Percentiles rank a stretch among this genome's conserved stretches.
These are phyloP conservation scores for Acacia crassicarpa DNA, from an alignment of 306 rosid species.

Conservation along the genomic window DNA sequence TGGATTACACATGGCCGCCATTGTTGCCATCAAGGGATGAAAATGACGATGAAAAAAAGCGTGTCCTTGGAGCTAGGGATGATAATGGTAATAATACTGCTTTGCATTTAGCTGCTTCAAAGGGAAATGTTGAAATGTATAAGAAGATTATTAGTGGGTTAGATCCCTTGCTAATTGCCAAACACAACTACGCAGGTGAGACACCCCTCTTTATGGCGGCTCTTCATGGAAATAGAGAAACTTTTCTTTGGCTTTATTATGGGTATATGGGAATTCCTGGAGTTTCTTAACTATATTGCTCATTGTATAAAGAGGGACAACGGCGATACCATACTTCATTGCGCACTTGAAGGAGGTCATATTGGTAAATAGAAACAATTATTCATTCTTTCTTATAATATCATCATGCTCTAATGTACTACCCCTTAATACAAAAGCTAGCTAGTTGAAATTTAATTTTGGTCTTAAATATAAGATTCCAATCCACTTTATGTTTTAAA, in stretches of 20 bases:
- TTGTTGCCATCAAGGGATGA: too few relatives aligned
- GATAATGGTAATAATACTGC: not conserved
- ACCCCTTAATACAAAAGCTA: too few relatives aligned
- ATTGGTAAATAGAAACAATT: not conserved
- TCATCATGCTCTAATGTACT: not conserved
- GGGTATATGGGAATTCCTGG: too few relatives aligned
- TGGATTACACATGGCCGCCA: rapidly evolving
- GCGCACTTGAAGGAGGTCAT: not conserved
- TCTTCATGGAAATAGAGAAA: not conserved
- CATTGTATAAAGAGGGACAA: not conserved
- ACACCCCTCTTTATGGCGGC: not conserved
- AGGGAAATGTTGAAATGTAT: not conserved
- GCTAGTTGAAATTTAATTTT: too few relatives aligned
- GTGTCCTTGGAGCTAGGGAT: not conserved
- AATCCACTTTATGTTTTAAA: too few relatives aligned
- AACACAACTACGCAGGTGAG: too few relatives aligned
- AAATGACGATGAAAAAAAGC: too few relatives aligned
- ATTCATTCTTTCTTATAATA: not conserved
- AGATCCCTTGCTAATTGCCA: not conserved
- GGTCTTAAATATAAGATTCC: too few relatives aligned
- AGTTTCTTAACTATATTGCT: not conserved
- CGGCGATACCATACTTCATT: not conserved
- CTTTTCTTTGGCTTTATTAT: not conserved
- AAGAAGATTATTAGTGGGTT: not conserved
- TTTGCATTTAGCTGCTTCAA: not conserved